Evolutionary conservation across 2,329 filamentous ascomycete species (phyloP), one percentile per base, ranked within the genome.

Genomic region (Coleophoma eucalyptorum): DNA sequence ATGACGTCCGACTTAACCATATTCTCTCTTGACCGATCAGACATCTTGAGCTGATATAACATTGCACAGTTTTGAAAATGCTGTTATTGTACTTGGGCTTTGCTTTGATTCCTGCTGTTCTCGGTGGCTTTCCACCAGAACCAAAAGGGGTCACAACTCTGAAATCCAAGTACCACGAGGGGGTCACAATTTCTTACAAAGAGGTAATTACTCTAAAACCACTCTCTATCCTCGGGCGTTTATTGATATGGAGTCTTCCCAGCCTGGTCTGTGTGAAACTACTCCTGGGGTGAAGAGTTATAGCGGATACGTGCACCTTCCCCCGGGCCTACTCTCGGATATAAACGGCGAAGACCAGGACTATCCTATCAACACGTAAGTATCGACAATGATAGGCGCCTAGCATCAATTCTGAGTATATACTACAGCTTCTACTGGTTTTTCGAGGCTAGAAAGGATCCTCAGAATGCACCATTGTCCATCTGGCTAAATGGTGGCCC

Each of bases 401-500:
- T 4, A 26, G 3, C 26, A 26, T 18, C 3, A 12, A 19, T 41
- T 3, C 38, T 41, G 13, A 41, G 13, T 16, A 10, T 16, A 12
- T 16, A 16, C 13, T 18, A 16, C 20, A 41, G 38, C 2, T 71
- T 72, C 58, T 72, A 71, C 57, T 73, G 69, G 69, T 72, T 71
- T 50, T 67, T 73, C 51, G 68, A 72, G 50, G 61, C 70, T 6
- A 63, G 72, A 18, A 68, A 69, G 31, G 68, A 73, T 55, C 72
- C 80, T 2, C 57, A 64, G 64, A 77, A 49, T 66, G 69, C 50
- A 65, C 75, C 72, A 5, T 58, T 83, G 37, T 75, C 79, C 3
- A 77, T 86, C 56, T 86, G 79, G 78, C 72, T 87, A 16, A 84
- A 83, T 60, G 82, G 83, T 43, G 82, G 83, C 0, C 82, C 83